Evolutionary conservation across 2,329 filamentous ascomycete genomes (phyloP), one percentile per base, ranked within the genome.

Genomic region (Fusarium continuum): DNA sequence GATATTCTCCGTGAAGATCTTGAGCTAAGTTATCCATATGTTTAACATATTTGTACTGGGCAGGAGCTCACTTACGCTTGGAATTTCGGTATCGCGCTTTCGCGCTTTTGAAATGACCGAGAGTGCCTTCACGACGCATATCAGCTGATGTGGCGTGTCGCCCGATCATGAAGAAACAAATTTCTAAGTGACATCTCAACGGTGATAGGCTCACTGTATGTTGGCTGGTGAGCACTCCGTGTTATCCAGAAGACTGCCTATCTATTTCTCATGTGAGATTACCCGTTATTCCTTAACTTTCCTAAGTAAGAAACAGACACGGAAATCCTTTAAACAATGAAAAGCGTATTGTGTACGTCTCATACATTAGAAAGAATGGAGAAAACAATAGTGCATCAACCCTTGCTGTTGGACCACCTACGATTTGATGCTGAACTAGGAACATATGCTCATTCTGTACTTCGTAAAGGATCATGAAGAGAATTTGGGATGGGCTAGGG

Each of bases 21-120:
- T 25, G 14, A 17, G 11, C 13, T 4, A 11, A 29, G 5, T 13
- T 8, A 23, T 4, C 9, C 9, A 6, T 14, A 6, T 22, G 6
- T 8, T 44, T 4, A 19, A 10, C 2, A 13, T 31, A 14, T 5
- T 31, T 28, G 47, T 28, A 29, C 8, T 14, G 36, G 5, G 8
- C 13, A 25, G 16, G n/a, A 11, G 6, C 19, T 39, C 11, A 34
- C 26, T n/a, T n/a, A n/a, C 38, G 26, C 23, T 29, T 25, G 19
- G 32, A 17, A 9, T 23, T 29, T 34, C 39, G 19, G 14, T 28
- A 43, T 52, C 44, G 45, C 53, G 44, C 31, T 43, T 20, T 58
- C 36, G 53, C 54, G 44, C 28, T 32, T 70, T 61, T n/a, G 57
- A 53, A 38, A 55, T 19, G n/a, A n/a, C 29, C 38, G 45, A 52